Evolutionary conservation across 768 basidiomycete species (phyloP).

Genomic region (Calocybe cyanea): DNA sequence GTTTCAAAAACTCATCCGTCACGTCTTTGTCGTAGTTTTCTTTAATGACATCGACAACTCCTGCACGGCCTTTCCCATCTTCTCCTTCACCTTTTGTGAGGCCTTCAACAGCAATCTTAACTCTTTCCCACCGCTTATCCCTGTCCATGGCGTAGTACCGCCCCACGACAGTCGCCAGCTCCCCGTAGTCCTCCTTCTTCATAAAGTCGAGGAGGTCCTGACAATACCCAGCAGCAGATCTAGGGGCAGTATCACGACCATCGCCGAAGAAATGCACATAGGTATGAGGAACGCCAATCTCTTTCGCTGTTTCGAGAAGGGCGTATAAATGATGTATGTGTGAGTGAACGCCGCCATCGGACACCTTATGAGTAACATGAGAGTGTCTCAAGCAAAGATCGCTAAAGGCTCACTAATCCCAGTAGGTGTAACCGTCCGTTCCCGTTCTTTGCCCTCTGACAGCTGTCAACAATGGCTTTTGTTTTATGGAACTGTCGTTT

Average conservation of each 20-base stretch:
- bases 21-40: constrained; percentile 78
- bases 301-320: constrained; percentile 87
- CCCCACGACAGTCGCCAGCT: constrained; percentile 82
- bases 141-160: constrained; percentile 97
- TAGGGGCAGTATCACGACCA: constrained; percentile 90
- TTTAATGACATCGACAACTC: constrained; percentile 43
- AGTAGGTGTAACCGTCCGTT: constrained; percentile 86
- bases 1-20: constrained; percentile 95
- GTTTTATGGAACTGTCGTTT: constrained; percentile 85
- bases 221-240: constrained; percentile 74
- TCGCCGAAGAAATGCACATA: constrained; percentile 95
- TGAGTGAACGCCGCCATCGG: constrained; percentile 96
- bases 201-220: constrained; percentile 76
- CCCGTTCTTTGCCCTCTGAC: constrained; percentile 74
- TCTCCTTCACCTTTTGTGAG: constrained; percentile 70
- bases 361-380: constrained; percentile 65
- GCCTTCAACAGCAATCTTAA: constrained; percentile 87
- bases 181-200: constrained; percentile 71
- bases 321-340: constrained; percentile 90
- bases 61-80: constrained; percentile 44
- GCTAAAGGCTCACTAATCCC: constrained; percentile 58
- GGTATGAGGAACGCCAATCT: constrained; percentile 76
- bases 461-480: constrained; percentile 63
- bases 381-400: neutral
- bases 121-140: constrained; percentile 93